phyloP scores from a whole-genome alignment of 1,139 yeast species.

The Lodderomyces parapsilosis region DNA sequence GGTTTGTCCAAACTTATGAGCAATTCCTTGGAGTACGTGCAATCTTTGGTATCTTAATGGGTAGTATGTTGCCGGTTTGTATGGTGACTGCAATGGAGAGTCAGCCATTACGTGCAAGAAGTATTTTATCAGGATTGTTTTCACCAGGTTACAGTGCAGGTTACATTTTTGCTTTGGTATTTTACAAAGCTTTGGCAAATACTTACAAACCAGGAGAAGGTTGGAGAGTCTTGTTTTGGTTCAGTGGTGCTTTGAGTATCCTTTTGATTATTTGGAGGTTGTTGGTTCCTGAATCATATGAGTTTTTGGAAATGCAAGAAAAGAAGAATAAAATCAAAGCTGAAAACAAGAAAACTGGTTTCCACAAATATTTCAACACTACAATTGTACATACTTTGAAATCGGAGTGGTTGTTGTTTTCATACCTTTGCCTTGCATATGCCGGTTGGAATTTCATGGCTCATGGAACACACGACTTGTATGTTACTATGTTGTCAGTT shows the following conservation, averaged over 20 bases:
- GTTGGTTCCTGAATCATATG: constrained; percentile 33
- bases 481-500: no score
- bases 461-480: no score
- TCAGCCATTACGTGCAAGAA: constrained; percentile 34
- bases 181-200: constrained; percentile 53
- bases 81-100: constrained; percentile 37
- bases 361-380: constrained; percentile 3
- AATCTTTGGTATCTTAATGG: no score
- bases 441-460: no score
- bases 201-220: constrained; percentile 49
- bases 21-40: constrained; percentile 66
- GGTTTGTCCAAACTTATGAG: constrained; percentile 61
- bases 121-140: constrained; percentile 36
- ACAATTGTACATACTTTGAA: constrained; percentile 21
- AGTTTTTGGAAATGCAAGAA: constrained; percentile 19
- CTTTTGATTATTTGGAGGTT: constrained; percentile 34
- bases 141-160: constrained; percentile 42
- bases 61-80: constrained; percentile 33
- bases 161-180: constrained; percentile 35
- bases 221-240: constrained; percentile 71
- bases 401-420: no score
- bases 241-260: no score
- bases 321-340: constrained; percentile 15
- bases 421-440: constrained; percentile 45
- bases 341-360: constrained; percentile 11